Base-by-base conservation (phyloP, 2,329 filamentous ascomycete species). In the Cordyceps farinosa region DNA sequence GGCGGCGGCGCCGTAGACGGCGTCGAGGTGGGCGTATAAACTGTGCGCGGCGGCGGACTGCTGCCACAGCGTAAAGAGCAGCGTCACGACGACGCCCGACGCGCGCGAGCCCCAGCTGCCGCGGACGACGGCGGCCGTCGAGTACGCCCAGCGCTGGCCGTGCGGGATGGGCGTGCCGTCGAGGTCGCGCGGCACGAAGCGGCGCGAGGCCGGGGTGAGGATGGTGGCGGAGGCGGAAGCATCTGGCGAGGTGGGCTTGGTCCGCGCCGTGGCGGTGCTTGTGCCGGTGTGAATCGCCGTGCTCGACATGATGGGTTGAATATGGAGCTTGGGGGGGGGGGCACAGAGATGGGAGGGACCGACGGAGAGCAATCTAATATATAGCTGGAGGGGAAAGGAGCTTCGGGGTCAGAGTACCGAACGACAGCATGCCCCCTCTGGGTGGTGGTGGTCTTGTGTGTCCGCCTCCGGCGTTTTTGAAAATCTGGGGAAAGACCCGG, bases 1-100 rank as follows among this genome's bases (percentile, higher is more conserved):
- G 38, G 63, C 61, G 42, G 67, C 63, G 3, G 70, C 68, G 8
- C 68, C 67, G 54, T 73, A 68, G n/a, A 15, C 40, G n/a, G 38
- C 29, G 44, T 67, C 65, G 22, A 70, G 61, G 47, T 60, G 30
- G 3, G 59, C 52, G 56, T 65, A 64, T 6, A 66, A 56, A 27
- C 50, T 53, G 57, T 54, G 63, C 30, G 63, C 66, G 5, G 56
- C 8, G 13, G 56, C 1, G 6, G 65, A 64, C 27, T 47, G 40
- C 44, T 67, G 66, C 61, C 66, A 67, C 5, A 54, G 47, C 32
- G 59, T 52, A 17, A 67, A 67, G 10, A 57, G 50, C 29, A 30
- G 27, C 40, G 65, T 13, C 29, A 65, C 29, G 8, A 66, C 11
- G 2, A 22, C 9, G 44, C 51, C 53, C 17, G 44, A n/a, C n/a